Evolutionary conservation across 352 stramenopile species (phyloP), one percentile per base, ranked within the genome.

Genomic region (Pythium insidiosum): DNA sequence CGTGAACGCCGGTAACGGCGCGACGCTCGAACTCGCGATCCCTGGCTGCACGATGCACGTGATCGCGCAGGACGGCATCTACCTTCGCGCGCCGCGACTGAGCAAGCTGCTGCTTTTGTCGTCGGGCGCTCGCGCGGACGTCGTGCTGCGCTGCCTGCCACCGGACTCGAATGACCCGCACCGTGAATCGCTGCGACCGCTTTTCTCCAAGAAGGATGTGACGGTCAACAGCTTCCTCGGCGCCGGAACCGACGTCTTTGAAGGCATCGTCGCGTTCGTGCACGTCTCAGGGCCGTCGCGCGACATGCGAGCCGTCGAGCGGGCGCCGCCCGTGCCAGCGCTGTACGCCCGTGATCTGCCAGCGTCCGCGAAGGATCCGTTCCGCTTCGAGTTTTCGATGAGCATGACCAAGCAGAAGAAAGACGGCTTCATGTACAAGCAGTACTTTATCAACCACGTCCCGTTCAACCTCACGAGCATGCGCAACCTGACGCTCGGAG

Each of bases 361-460:
- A 10, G 61, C 53, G 53, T 58, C 62, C 19, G 38, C 52, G 0
- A 21, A 62, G 15, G n/a, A n/a, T n/a, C 60, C 67, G 34, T 83
- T 83, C 47, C 40, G 43, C 38, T 83, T 83, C 33, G 60, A 72
- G 44, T 85, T 81, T 48, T 68, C 73, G 0, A 79, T 81, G 70
- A 63, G 61, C 34, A 54, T 53, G 19, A 47, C 47, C 16, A 56
- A 50, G 23, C 19, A 38, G 3, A 38, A 66, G 52, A 73, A 73
- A 31, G 73, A 88, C 41, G 80, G 73, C 0, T 77, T 82, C 43
- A 56, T 53, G 50, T 89, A 89, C 67, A 84, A 80, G 42, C 52
- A 69, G 31, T 88, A 87, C 59, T 76, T 66, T 29, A 74, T 93
- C 46, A 89, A 92, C 57, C 61, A 71, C 42, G 50, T 65, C 43